Evolutionary conservation across 805 yeast species (phyloP).

Genomic region (Saturnispora mendoncae): DNA sequence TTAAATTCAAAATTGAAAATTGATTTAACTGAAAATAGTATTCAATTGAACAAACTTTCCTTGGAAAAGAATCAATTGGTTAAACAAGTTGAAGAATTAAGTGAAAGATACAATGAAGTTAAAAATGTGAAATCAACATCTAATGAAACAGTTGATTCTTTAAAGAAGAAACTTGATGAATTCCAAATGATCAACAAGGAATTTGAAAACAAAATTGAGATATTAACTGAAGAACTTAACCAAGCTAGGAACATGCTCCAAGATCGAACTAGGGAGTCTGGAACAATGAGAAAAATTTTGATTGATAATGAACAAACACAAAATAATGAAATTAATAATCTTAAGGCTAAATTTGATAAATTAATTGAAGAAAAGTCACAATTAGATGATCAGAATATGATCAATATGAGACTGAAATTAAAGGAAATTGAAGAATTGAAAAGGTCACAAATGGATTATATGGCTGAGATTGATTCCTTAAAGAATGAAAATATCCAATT

Average conservation of each 20-base stretch:
- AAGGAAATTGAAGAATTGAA: constrained; percentile 60
- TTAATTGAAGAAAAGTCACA: constrained; percentile 53
- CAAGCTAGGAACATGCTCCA: constrained; percentile 66
- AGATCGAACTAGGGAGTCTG: constrained; percentile 73
- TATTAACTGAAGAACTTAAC: constrained; percentile 71
- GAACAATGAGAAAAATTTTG: constrained; percentile 59
- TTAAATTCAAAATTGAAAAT: constrained; percentile 34
- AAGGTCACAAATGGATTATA: constrained; percentile 34
- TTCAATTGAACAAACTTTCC: constrained; percentile 34
- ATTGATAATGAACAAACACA: constrained; percentile 59
- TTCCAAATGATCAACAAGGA: constrained; percentile 60
- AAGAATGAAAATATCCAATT: constrained; percentile 8
- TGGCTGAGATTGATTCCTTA: constrained; percentile 15
- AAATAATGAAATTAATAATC: constrained; percentile 43
- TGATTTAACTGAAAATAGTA: constrained; percentile 27
- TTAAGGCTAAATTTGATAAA: constrained; percentile 42
- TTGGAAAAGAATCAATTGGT: constrained; percentile 34
- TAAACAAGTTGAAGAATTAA: constrained; percentile 33
- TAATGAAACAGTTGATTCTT: constrained; percentile 36
- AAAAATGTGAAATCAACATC: constrained; percentile 22
- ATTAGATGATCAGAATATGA: constrained; percentile 44
- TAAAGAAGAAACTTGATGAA: constrained; percentile 68
- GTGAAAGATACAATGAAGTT: constrained; percentile 32
- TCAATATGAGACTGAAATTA: constrained; percentile 43
- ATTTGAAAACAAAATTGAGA: constrained; percentile 47